Conservation (phyloP, 768 basidiomycete species). For the Pholiota microspora region DNA sequence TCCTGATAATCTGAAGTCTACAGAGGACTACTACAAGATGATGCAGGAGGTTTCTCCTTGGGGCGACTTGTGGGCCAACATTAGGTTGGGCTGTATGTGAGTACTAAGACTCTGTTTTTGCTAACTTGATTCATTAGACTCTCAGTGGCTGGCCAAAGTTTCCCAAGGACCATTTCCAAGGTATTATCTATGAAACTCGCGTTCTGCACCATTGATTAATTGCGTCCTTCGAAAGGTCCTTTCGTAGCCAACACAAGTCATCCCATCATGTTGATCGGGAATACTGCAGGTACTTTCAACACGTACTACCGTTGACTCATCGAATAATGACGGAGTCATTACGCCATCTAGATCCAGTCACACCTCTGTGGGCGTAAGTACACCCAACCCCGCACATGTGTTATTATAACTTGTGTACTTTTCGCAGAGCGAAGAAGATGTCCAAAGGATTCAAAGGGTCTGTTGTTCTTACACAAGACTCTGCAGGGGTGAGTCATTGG, state of each 20-base stretch:
- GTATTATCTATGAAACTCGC: not conserved
- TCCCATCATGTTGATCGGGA: conserved; percentile 2
- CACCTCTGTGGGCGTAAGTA: conserved; percentile 1
- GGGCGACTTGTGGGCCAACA: conserved; percentile 29
- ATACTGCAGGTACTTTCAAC: conserved; percentile 3
- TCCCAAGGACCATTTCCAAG: not conserved
- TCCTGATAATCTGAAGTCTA: conserved; percentile 28
- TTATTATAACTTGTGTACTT: not conserved
- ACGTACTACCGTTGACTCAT: not conserved
- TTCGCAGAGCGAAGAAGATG: conserved; percentile 37
- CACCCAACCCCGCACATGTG: not conserved
- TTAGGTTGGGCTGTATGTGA: conserved; percentile 28
- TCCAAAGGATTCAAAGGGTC: conserved; percentile 32
- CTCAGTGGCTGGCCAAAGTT: not conserved
- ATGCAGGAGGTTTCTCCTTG: conserved; percentile 23
- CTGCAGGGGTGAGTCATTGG: conserved; percentile 31
- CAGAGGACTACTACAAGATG: conserved; percentile 31
- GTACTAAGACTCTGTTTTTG: not conserved
- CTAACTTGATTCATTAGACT: not conserved
- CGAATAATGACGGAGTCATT: too few species aligned
- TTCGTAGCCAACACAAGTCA: conserved; percentile 2
- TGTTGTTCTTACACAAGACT: conserved; percentile 39
- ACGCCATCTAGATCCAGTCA: not conserved
- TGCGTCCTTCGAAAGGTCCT: not conserved
- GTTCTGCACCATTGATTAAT: not conserved